Conservation (phyloP, 352 stramenopile genomes). For the Aphanomyces stellatus region DNA sequence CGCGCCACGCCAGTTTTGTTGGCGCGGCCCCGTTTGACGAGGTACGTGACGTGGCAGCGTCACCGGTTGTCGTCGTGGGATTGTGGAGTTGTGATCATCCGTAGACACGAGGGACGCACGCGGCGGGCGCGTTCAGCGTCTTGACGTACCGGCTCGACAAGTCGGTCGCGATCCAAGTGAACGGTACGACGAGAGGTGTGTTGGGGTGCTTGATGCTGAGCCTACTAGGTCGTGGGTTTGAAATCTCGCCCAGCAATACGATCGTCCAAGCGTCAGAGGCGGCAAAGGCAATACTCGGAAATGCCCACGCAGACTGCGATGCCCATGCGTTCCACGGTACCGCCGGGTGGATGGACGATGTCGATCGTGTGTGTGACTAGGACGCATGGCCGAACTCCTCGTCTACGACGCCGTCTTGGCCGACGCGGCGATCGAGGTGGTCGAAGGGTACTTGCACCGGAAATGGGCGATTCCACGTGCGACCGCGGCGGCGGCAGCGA, state of each 20-base stretch:
- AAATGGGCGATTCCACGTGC: not conserved
- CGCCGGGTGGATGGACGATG: no score
- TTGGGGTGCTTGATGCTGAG: no score
- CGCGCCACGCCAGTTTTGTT: not conserved
- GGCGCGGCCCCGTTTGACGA: not conserved
- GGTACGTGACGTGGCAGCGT: not conserved
- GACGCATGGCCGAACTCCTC: conserved; percentile 3
- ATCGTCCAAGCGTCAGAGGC: not conserved
- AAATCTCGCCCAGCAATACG: no score
- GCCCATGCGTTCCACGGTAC: not conserved
- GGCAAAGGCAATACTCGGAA: not conserved
- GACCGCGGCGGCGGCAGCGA: not conserved
- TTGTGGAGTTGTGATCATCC: not conserved
- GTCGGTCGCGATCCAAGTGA: not conserved
- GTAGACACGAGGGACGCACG: no score
- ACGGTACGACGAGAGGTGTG: not conserved
- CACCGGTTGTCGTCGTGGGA: not conserved
- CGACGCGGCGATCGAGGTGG: not conserved
- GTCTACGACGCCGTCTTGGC: not conserved
- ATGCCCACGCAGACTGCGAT: not conserved
- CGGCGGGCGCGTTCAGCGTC: not conserved
- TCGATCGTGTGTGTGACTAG: no score
- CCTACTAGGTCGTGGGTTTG: no score
- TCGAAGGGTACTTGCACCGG: not conserved
- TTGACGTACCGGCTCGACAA: not conserved